phyloP scores from a whole-genome alignment of 257 asterid genomes.

The Fraxinus americana region DNA sequence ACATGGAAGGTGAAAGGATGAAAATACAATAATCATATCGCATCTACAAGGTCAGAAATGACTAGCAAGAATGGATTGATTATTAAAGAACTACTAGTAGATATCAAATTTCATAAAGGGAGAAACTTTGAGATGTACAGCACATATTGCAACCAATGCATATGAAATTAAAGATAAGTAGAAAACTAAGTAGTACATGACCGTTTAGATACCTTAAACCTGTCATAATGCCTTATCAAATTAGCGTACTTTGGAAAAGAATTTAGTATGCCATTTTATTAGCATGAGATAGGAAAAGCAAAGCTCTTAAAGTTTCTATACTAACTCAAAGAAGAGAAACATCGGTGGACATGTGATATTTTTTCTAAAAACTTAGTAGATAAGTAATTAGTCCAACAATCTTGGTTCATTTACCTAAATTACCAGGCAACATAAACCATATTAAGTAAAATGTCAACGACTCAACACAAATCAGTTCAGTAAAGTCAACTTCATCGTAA shows the following conservation, averaged over 20 bases:
- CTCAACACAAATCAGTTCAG: background rate
- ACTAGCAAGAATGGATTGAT: background rate
- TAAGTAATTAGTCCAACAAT: background rate
- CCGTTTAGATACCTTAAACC: background rate
- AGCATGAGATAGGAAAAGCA: background rate
- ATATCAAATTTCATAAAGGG: background rate
- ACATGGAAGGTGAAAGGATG: background rate
- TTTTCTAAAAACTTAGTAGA: background rate
- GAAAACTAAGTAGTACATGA: slow-evolving; percentile 2
- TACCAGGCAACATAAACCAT: background rate
- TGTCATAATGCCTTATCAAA: background rate
- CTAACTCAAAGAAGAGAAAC: background rate
- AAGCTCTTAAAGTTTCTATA: background rate
- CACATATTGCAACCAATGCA: background rate
- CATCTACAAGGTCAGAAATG: background rate
- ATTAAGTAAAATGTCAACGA: background rate
- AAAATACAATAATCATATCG: background rate
- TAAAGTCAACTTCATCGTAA: background rate
- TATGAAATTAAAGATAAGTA: background rate
- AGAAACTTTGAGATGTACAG: background rate
- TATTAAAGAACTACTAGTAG: background rate
- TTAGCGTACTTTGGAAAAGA: background rate
- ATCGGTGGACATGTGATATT: background rate
- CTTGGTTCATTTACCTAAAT: background rate
- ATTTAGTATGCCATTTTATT: too few species aligned